Percentiles rank a stretch among this genome's conserved stretches.
phyloP scores from a whole-genome alignment of 2,329 filamentous ascomycete species.

The Colletotrichum chrysophilum region DNA sequence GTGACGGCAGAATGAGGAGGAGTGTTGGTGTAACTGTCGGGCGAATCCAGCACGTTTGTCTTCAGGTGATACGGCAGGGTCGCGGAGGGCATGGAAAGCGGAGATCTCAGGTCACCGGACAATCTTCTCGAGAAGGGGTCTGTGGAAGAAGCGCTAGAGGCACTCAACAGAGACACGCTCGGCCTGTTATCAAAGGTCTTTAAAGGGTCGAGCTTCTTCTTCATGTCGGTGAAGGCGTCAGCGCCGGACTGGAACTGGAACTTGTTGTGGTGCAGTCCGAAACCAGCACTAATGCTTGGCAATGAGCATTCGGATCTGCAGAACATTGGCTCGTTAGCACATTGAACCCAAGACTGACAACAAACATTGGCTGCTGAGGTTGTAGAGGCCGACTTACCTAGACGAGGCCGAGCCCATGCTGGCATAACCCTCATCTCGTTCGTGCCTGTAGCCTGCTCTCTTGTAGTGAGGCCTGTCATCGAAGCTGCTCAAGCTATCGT shows the following conservation, averaged over 20 bases:
- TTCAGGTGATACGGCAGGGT: constrained; percentile 35
- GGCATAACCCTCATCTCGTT: constrained; percentile 48
- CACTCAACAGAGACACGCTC: constrained; percentile 46
- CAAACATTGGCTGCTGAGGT: not conserved
- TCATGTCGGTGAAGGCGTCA: constrained; percentile 55
- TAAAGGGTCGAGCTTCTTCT: constrained; percentile 60
- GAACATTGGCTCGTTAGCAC: not conserved
- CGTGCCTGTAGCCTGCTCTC: constrained; percentile 29
- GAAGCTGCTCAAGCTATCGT: constrained; percentile 44
- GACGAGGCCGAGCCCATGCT: constrained; percentile 42
- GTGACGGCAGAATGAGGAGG: constrained; percentile 55
- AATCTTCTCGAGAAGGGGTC: constrained; percentile 41
- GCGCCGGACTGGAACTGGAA: constrained; percentile 52
- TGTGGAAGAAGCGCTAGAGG: constrained; percentile 36
- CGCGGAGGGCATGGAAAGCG: constrained; percentile 51
- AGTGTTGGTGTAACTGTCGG: constrained; percentile 48
- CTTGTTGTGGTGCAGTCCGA: constrained; percentile 55
- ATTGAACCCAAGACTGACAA: not conserved
- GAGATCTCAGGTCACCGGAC: constrained; percentile 44
- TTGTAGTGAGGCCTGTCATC: constrained; percentile 40
- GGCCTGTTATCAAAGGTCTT: constrained; percentile 49
- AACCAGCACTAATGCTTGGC: constrained; percentile 38
- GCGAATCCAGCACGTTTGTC: constrained; percentile 48
- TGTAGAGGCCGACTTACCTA: constrained; percentile 6
- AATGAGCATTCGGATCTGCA: constrained; percentile 47